Evolutionary conservation across 228 moss, liverwort and hornwort genomes (phyloP), one percentile per base, ranked within the genome.

Genomic region (Sphagnum magellanicum): DNA sequence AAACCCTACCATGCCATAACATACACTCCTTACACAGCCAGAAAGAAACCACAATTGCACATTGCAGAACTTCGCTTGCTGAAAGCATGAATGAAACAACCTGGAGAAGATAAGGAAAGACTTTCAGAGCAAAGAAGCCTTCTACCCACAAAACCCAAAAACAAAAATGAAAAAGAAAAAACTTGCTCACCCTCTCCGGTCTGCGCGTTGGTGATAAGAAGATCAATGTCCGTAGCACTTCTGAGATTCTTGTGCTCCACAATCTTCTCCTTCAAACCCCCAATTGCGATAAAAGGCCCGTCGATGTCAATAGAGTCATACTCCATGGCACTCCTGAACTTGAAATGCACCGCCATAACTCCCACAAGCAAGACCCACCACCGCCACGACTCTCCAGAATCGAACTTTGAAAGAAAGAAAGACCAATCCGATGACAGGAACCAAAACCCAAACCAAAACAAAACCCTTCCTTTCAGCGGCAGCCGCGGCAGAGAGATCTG

Each of bases 251-350:
- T 96, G 48, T 90, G 92, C 74, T 92, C 92, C 46, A 96, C 81
- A 58, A 96, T 92, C 74, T 91, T 96, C 66, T 96, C 92, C 84
- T 96, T 96, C 64, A 96, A 79, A 66, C 74, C 76, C 50, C 74
- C 89, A 71, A 92, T 89, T 74, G 92, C 92, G 67, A 92, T 89
- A 70, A 89, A 92, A 17, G 91, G 92, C 9, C 92, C 92, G 51
- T 96, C 96, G 67, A 92, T 89, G 68, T 88, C 83, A 71, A 96
- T 91, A 47, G 92, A 92, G 70, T 96, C 96, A 70, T 88, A 96
- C 80, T 91, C 96, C 65, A 92, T 84, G n/a, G 96, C 96, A 85
- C 96, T 96, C 66, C 92, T 84, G 67, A 96, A 96, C 78, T 96
- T 96, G 77, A 92, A 96, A 78, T 96, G 92, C 51, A 96, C 79